Conservation (phyloP, 169 alveolate genomes). For the Plasmodium relictum region DNA sequence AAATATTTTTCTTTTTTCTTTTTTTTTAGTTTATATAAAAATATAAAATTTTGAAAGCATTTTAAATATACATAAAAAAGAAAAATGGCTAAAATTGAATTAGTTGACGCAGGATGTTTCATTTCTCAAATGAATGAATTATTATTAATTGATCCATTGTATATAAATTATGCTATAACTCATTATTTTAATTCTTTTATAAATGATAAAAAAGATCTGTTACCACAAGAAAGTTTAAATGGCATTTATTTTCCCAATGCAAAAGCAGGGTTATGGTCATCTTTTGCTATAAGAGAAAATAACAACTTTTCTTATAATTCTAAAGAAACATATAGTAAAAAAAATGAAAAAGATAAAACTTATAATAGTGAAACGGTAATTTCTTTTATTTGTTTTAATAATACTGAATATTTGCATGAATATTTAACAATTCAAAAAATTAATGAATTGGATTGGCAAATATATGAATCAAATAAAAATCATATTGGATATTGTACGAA, state of each 20-base stretch:
- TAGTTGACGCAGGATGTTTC: slow-evolving; percentile 75
- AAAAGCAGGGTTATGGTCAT: slow-evolving; percentile 74
- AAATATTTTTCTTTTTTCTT: too few species aligned
- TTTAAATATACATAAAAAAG: too few species aligned
- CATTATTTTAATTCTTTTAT: slow-evolving; percentile 59
- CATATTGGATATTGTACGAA: slow-evolving; percentile 2
- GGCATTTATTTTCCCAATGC: slow-evolving; percentile 66
- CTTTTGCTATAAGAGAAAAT: slow-evolving; percentile 72
- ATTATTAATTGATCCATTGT: slow-evolving; percentile 68
- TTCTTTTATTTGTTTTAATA: slow-evolving; percentile 62
- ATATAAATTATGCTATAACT: slow-evolving; percentile 52
- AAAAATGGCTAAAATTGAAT: background rate
- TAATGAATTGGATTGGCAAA: slow-evolving; percentile 70
- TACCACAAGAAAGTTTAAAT: slow-evolving; percentile 56
- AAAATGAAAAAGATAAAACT: slow-evolving; percentile 19
- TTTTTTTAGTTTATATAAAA: too few species aligned
- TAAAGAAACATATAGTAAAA: slow-evolving; percentile 5
- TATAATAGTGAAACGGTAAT: slow-evolving; percentile 39
- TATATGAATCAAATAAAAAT: slow-evolving; percentile 77
- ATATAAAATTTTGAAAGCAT: too few species aligned
- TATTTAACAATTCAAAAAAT: slow-evolving; percentile 60
- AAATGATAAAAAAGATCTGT: slow-evolving; percentile 47
- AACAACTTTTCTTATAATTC: background rate
- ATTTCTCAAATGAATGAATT: slow-evolving; percentile 77
- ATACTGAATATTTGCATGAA: slow-evolving; percentile 60